Evolutionary conservation across 2,329 filamentous ascomycete species (phyloP), one percentile per base, ranked within the genome.

Genomic region (Aspergillus vadensis): DNA sequence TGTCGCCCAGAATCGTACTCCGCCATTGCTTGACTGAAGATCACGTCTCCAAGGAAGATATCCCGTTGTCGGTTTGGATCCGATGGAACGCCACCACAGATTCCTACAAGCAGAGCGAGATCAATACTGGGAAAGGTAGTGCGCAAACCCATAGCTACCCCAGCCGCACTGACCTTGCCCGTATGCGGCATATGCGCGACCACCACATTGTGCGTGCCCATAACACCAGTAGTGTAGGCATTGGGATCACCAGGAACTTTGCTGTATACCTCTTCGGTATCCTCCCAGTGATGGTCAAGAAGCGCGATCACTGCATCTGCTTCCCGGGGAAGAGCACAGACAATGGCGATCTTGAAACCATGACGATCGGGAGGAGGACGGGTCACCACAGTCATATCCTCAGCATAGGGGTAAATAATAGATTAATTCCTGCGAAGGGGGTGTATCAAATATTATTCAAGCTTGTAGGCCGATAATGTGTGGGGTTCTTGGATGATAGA

Each of bases 1-100:
- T 69, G 67, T 32, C 63, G 55, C 1, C 73, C 74, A 51, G 70
- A 68, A 59, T 75, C 70, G 48, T 66, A 72, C 43, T 74, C 65
- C 9, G 72, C 51, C 12, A 76, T 25, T 1, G 41, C 54, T 5
- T 63, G 65, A 57, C 72, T 70, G 57, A 76, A 67, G 17, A 74
- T 21, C 1, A 61, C 43, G n/a, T 61, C 59, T 2, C 59, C 59
- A 1, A 61, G 19, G 23, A 49, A 44, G 2, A 61, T 61, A 2
- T 54, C 49, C 1, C 14, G 10, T 8, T n/a, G 8, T 5, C 19
- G 14, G 10, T 23, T 2, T 1, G 55, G 5, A 4, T 19, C 41
- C 7, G 4, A 36, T 0, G 59, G 59, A 7, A 58, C 47, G 4
- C 59, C 59, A 5, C 59, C 55, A 32, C 59, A 61, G 10, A 58